Evolutionary conservation across 202 grass and related monocot species (phyloP).

Genomic region (Zizania palustris): DNA sequence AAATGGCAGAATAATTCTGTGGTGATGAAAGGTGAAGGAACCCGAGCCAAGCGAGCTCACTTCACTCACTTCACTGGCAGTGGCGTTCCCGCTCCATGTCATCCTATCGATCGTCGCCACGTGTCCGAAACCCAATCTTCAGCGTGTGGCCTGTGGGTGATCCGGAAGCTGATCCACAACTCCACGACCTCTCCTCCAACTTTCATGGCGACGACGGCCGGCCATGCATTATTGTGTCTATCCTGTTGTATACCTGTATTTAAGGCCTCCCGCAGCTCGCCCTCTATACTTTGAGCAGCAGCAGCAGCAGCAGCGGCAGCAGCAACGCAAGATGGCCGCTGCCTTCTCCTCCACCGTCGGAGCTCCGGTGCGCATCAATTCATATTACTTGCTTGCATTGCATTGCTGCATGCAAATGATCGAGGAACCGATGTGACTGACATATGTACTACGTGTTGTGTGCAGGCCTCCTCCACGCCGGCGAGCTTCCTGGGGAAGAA

Average conservation of each 20-base stretch:
- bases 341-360: slow-evolving; percentile 81
- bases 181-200: background rate
- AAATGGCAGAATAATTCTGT: slow-evolving; percentile 43
- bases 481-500: slow-evolving; percentile 68
- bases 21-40: slow-evolving; percentile 31
- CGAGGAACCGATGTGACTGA: too few relatives aligned
- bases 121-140: slow-evolving; percentile 56
- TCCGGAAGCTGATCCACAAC: slow-evolving; percentile 66
- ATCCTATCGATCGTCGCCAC: slow-evolving; percentile 37
- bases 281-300: slow-evolving; percentile 49
- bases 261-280: slow-evolving; percentile 32
- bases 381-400: background rate
- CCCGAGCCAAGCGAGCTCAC: slow-evolving; percentile 25
- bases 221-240: background rate
- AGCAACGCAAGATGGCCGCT: slow-evolving; percentile 52
- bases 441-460: background rate
- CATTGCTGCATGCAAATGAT: background rate
- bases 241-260: slow-evolving; percentile 31
- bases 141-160: slow-evolving; percentile 59
- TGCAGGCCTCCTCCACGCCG: slow-evolving; percentile 55
- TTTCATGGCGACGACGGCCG: slow-evolving; percentile 21
- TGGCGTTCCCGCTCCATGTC: slow-evolving; percentile 18
- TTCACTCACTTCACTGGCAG: background rate
- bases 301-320: background rate
- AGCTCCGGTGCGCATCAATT: slow-evolving; percentile 51